Conservation (phyloP, 2,329 filamentous ascomycete genomes). For the Aspergillus aculeatus region DNA sequence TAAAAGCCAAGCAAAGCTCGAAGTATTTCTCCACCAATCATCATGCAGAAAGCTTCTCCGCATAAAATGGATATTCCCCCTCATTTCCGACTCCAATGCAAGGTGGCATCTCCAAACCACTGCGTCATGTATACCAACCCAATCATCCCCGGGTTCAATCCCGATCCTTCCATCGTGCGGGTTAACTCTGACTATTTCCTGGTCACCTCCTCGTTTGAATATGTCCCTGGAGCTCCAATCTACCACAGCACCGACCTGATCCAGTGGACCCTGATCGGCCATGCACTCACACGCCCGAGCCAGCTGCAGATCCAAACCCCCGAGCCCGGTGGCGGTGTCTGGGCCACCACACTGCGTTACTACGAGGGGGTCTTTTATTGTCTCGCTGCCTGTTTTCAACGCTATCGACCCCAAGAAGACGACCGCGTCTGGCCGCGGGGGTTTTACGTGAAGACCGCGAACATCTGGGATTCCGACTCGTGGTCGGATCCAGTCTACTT, state of each 20-base stretch:
- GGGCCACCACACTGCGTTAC: slow-evolving; percentile 52
- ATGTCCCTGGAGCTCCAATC: slow-evolving; percentile 61
- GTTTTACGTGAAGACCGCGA: slow-evolving; percentile 54
- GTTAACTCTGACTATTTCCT: slow-evolving; percentile 57
- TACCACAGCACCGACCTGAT: slow-evolving; percentile 54
- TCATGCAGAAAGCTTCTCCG: not conserved
- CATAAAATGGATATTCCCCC: not conserved
- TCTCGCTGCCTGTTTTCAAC: slow-evolving; percentile 46
- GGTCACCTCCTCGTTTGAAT: slow-evolving; percentile 63
- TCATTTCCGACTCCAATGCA: not conserved
- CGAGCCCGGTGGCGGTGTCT: slow-evolving; percentile 40
- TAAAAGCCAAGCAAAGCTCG: not conserved
- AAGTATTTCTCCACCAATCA: slow-evolving; percentile 7
- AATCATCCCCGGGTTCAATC: slow-evolving; percentile 60
- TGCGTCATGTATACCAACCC: slow-evolving; percentile 42
- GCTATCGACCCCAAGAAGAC: slow-evolving; percentile 40
- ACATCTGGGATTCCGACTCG: slow-evolving; percentile 52
- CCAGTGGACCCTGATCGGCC: slow-evolving; percentile 40
- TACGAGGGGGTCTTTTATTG: slow-evolving; percentile 49
- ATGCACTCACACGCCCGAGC: slow-evolving; percentile 33
- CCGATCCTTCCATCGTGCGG: slow-evolving; percentile 58
- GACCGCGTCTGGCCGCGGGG: slow-evolving; percentile 54
- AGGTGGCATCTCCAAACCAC: no score
- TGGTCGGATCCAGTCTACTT: slow-evolving; percentile 58
- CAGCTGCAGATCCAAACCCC: slow-evolving; percentile 39